Conservation (phyloP, 2,329 filamentous ascomycete species). For the Thermothelomyces thermophilus region DNA sequence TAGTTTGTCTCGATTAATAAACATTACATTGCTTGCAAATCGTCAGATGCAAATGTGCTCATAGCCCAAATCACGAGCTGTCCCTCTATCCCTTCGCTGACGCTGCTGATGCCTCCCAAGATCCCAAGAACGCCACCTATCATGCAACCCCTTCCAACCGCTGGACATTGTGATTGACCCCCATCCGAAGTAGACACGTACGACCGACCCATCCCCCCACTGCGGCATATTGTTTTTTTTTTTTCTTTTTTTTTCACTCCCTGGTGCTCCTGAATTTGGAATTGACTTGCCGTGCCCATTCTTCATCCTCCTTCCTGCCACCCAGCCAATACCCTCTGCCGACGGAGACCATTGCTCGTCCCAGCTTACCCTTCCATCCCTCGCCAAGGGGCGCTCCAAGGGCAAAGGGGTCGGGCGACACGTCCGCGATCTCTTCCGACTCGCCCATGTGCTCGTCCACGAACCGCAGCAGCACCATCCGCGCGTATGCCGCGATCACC, state of each 20-base stretch:
- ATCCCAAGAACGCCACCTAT: constrained; percentile 6
- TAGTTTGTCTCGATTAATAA: background rate
- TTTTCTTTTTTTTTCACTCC: too few species aligned
- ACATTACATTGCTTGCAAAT: background rate
- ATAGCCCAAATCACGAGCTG: background rate
- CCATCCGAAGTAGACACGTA: background rate
- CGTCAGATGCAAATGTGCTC: too few species aligned
- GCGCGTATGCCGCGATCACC: constrained; percentile 75
- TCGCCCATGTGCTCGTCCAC: constrained; percentile 43
- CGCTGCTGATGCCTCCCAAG: background rate
- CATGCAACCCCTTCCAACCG: constrained; percentile 5
- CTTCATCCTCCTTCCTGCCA: constrained; percentile 51
- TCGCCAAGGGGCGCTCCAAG: constrained; percentile 63
- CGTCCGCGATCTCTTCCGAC: constrained; percentile 35
- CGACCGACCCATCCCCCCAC: background rate
- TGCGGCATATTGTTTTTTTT: constrained; percentile 5
- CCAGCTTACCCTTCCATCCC: constrained; percentile 72
- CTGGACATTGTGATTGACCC: background rate
- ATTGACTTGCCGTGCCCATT: constrained; percentile 59
- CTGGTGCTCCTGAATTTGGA: constrained; percentile 28
- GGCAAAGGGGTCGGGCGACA: constrained; percentile 55
- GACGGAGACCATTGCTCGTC: constrained; percentile 69
- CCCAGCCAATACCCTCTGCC: constrained; percentile 78
- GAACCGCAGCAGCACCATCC: constrained; percentile 66
- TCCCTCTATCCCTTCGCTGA: background rate